Conservation (phyloP, 148 eudicot genomes). For the Fallopia convolvulus region DNA sequence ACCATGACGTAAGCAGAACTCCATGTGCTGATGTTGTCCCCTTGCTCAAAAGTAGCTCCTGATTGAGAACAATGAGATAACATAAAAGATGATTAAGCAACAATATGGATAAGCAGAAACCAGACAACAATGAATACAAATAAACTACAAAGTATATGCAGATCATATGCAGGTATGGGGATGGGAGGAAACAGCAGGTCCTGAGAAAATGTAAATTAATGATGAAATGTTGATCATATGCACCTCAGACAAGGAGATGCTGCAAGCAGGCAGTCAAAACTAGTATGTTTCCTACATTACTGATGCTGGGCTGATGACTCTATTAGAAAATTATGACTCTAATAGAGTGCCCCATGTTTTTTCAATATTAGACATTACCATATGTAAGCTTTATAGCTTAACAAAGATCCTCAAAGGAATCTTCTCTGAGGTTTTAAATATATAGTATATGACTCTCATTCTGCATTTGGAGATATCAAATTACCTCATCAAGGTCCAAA, state of each 20-base stretch:
- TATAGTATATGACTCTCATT: not conserved
- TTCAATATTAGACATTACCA: not conserved
- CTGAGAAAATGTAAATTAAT: not conserved
- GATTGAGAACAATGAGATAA: conserved; percentile 10
- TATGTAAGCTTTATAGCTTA: not conserved
- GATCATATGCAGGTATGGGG: not conserved
- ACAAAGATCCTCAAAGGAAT: not conserved
- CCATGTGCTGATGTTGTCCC: conserved; percentile 40
- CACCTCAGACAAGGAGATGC: not conserved
- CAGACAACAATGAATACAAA: not conserved
- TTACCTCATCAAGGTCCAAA: conserved; percentile 61
- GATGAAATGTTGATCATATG: not conserved
- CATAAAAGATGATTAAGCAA: not conserved
- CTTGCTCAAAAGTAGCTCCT: conserved; percentile 73
- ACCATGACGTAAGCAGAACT: conserved; percentile 39
- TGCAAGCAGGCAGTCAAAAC: not conserved
- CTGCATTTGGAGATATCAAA: not conserved
- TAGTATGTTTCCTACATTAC: not conserved
- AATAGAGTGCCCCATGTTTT: not conserved
- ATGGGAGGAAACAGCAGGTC: not conserved
- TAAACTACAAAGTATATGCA: not conserved
- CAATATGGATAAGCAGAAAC: not conserved
- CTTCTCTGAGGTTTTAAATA: not conserved
- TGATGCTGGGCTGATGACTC: not conserved
- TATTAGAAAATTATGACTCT: not conserved